These are phyloP conservation scores for Abelmoschus esculentus DNA, from an alignment of 345 rosid species.

Conservation along the genomic window DNA sequence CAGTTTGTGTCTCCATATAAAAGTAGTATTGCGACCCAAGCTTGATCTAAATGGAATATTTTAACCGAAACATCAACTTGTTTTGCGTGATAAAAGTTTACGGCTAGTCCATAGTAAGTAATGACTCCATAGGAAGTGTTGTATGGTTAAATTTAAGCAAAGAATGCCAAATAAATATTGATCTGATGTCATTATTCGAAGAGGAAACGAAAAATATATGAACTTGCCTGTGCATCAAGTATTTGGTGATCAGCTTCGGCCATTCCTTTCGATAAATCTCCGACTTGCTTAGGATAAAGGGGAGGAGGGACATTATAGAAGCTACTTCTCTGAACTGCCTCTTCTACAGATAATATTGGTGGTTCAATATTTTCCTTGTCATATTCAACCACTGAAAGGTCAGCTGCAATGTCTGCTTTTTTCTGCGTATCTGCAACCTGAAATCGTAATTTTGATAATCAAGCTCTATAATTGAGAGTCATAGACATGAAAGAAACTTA, in stretches of 20 bases:
- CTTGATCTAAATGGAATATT: slow-evolving; percentile 37
- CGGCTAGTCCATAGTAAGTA: background rate
- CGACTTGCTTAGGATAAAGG: slow-evolving; percentile 47
- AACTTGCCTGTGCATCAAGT: slow-evolving; percentile 50
- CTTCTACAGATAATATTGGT: slow-evolving; percentile 60
- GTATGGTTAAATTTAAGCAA: background rate
- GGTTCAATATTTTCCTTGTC: slow-evolving; percentile 43
- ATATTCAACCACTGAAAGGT: slow-evolving; percentile 53
- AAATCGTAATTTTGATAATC: background rate
- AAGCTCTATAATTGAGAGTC: background rate
- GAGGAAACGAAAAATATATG: background rate
- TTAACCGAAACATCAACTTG: background rate
- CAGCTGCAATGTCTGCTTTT: slow-evolving; percentile 64
- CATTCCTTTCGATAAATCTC: slow-evolving; percentile 69
- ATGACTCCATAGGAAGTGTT: background rate
- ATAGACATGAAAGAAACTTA: background rate
- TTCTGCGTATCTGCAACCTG: slow-evolving; percentile 85
- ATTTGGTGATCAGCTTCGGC: slow-evolving; percentile 63
- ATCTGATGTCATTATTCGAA: too few relatives aligned
- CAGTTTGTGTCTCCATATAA: slow-evolving; percentile 78
- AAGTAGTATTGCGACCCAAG: slow-evolving; percentile 84
- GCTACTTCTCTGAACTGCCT: slow-evolving; percentile 61
- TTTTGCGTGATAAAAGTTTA: background rate
- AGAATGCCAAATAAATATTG: too few relatives aligned
- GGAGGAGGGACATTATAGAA: slow-evolving; percentile 53